These are phyloP conservation scores for Prunus mira DNA, from an alignment of 306 rosid species.

Conservation along the genomic window DNA sequence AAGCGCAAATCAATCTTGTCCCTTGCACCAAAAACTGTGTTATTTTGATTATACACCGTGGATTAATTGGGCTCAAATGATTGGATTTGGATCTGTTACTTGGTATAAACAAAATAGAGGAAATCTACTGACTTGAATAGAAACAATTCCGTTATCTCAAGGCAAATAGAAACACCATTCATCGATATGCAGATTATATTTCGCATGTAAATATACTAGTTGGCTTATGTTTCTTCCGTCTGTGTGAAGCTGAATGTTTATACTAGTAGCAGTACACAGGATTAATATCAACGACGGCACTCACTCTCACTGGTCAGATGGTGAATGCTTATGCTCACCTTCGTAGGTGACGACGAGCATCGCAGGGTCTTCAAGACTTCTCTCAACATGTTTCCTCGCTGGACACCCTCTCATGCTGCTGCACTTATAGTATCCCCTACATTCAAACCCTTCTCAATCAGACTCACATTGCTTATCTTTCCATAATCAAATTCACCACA, in stretches of 20 bases:
- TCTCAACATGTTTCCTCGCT: constrained; percentile 94
- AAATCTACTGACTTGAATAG: too few relatives aligned
- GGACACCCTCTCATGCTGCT: constrained; percentile 99
- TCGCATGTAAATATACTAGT: background rate
- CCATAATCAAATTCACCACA: background rate
- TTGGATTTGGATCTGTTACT: too few relatives aligned
- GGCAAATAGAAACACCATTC: background rate
- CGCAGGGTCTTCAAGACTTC: constrained; percentile 81
- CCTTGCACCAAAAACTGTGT: too few relatives aligned
- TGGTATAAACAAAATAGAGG: too few relatives aligned
- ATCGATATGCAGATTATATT: background rate
- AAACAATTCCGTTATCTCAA: too few relatives aligned
- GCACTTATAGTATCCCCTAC: constrained; percentile 95
- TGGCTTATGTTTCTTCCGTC: background rate
- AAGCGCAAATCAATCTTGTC: too few relatives aligned
- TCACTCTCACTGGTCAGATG: constrained; percentile 28
- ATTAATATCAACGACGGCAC: constrained; percentile 6
- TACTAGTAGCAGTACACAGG: too few relatives aligned
- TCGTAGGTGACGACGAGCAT: constrained; percentile 94
- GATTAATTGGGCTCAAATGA: too few relatives aligned
- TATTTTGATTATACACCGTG: too few relatives aligned
- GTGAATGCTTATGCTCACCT: constrained; percentile 76
- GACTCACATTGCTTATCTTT: background rate
- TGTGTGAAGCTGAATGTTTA: background rate
- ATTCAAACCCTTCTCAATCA: constrained; percentile 2